These are phyloP conservation scores for Saccharomyces hybrid DNA, from an alignment of 1,139 yeast species.

Conservation along the genomic window DNA sequence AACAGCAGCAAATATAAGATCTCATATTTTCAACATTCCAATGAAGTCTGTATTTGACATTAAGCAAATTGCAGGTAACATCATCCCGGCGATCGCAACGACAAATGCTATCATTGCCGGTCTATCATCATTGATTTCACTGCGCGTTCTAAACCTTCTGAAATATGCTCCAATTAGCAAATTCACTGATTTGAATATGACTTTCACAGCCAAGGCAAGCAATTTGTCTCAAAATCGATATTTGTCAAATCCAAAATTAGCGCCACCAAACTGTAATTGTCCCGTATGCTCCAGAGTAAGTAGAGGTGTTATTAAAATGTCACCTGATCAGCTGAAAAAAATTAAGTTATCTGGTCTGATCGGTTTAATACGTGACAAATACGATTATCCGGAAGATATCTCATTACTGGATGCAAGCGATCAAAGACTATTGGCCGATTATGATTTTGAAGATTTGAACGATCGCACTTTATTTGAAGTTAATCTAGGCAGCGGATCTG, in stretches of 20 bases:
- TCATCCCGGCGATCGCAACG: conserved; percentile 97
- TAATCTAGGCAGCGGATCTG: conserved; percentile 52
- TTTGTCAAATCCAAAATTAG: conserved; percentile 54
- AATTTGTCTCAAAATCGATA: conserved; percentile 43
- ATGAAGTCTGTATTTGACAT: conserved; percentile 74
- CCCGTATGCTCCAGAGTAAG: conserved; percentile 58
- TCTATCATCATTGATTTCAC: conserved; percentile 64
- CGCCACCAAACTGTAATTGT: conserved; percentile 60
- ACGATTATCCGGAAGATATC: conserved; percentile 59
- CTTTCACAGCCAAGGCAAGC: conserved; percentile 62
- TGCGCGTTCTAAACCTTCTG: conserved; percentile 42
- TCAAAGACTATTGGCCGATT: conserved; percentile 66
- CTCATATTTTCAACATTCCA: conserved; percentile 64
- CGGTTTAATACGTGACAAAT: conserved; percentile 38
- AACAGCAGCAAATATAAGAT: conserved; percentile 79
- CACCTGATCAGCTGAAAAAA: conserved; percentile 15
- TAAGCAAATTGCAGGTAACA: conserved; percentile 93
- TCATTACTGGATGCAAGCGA: conserved; percentile 54
- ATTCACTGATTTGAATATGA: conserved; percentile 38
- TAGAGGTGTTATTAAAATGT: conserved; percentile 42
- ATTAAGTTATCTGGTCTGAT: conserved; percentile 41
- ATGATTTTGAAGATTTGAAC: conserved; percentile 78
- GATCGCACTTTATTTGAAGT: conserved; percentile 44
- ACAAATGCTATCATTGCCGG: conserved; percentile 96
- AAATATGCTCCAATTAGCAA: conserved; percentile 16